phyloP scores from a whole-genome alignment of 2,329 filamentous ascomycete genomes.

The Karstenula rhodostoma region DNA sequence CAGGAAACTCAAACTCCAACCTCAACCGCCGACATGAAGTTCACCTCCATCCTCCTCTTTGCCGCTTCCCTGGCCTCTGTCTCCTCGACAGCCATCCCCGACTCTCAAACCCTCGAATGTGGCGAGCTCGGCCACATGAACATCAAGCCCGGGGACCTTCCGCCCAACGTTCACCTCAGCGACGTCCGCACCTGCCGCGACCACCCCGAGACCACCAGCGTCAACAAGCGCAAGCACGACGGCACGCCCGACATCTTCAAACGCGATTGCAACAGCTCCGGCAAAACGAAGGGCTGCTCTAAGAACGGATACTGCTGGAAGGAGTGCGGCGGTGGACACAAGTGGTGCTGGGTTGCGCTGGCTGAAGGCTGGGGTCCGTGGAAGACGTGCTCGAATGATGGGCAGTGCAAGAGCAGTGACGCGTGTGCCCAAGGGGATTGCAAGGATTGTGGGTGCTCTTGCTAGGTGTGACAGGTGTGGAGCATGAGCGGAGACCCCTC shows the following conservation, averaged over 20 bases:
- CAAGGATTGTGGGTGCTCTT: background rate
- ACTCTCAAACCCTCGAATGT: background rate
- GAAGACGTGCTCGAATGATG: background rate
- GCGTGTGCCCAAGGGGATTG: background rate
- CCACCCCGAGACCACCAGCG: background rate
- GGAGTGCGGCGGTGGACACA: background rate
- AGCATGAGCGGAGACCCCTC: too few relatives aligned
- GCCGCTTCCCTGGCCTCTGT: background rate
- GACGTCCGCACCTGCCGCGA: background rate
- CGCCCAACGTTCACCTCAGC: background rate
- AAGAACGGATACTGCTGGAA: slow-evolving; percentile 1
- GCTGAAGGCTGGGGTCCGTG: background rate
- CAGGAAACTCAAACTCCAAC: background rate
- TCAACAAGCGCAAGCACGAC: background rate
- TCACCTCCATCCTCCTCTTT: background rate
- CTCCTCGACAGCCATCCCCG: background rate
- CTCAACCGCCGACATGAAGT: background rate
- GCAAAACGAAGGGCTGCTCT: background rate
- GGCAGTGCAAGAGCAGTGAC: background rate
- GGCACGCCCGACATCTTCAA: background rate
- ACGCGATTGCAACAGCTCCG: background rate
- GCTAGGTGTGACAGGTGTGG: too few relatives aligned
- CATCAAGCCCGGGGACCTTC: background rate
- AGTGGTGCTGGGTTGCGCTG: background rate
- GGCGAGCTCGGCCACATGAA: background rate